Base-by-base conservation (phyloP, 208 protist species). In the Leishmania braziliensis region DNA sequence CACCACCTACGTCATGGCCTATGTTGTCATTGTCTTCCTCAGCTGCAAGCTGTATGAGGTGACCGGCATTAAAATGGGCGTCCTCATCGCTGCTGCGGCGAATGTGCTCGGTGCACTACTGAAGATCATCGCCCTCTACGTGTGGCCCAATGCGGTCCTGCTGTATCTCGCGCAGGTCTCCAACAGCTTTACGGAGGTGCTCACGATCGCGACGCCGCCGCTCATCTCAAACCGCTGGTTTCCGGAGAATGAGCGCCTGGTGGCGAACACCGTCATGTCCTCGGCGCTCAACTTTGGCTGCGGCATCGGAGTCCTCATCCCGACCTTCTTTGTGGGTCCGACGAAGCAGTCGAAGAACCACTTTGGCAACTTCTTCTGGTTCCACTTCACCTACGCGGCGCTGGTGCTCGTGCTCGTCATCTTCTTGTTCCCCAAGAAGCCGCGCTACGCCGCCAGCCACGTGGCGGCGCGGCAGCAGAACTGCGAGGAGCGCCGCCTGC, bases 221-320 rank as follows among this genome's bases (percentile, higher is more conserved):
- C 87, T 96, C 39, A 91, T 96, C 80, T 82, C 92, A 51, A 94
- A 93, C 84, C 83, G 89, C n/a, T 96, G 90, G 89, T 96, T 94
- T 80, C 90, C 91, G 3, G 86, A 87, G 69, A 76, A 75, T 10
- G 89, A 94, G 80, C 92, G 92, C 56, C 87, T 88, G 78, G 86
- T 93, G 9, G 92, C 92, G 29, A 96, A 90, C 81, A 91, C 92
- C 43, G 63, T 96, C n/a, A 80, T 93, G 79, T 88, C 86, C 43
- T 88, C 86, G 9, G 87, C 90, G 9, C 84, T 94, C 20, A 94
- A 93, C 79, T 89, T 96, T 58, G 92, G 92, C 75, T 93, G 89
- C 79, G 92, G 84, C 76, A 69, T 94, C 5, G 90, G 92, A 58
- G 89, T 94, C 33, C 73, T 96, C 33, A 70, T 93, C 60, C 92